Conservation (phyloP, 2,329 filamentous ascomycete species). For the Sclerotinia trifoliorum region DNA sequence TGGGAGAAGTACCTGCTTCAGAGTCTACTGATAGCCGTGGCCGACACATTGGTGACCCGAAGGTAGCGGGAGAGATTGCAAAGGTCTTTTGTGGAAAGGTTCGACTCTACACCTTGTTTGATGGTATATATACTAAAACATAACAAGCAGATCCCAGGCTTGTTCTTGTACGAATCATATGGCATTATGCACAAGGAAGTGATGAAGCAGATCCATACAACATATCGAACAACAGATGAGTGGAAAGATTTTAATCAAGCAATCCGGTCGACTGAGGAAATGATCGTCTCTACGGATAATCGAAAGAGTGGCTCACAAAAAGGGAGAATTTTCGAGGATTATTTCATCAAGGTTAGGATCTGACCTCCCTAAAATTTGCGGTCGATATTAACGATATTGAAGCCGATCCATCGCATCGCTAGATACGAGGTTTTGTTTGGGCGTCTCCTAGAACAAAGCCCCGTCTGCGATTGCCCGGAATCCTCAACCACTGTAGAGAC, state of each 20-base stretch:
- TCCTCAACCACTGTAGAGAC: slow-evolving; percentile 79
- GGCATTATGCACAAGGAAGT: slow-evolving; percentile 86
- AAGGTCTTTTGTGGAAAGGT: slow-evolving; percentile 61
- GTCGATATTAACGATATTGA: slow-evolving; percentile 21
- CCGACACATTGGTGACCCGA: slow-evolving; percentile 54
- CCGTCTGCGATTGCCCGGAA: slow-evolving; percentile 78
- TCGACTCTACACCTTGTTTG: slow-evolving; percentile 23
- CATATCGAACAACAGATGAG: slow-evolving; percentile 65
- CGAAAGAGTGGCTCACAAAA: slow-evolving; percentile 65
- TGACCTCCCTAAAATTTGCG: not conserved
- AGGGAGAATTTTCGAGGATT: slow-evolving; percentile 77
- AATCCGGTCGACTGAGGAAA: slow-evolving; percentile 76
- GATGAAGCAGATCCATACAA: slow-evolving; percentile 70
- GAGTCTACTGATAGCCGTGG: slow-evolving; percentile 46
- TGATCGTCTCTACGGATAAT: slow-evolving; percentile 67
- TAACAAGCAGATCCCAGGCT: slow-evolving; percentile 65
- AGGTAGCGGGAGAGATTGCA: slow-evolving; percentile 59
- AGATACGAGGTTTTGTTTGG: slow-evolving; percentile 86
- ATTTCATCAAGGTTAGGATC: slow-evolving; percentile 75
- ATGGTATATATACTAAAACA: not conserved
- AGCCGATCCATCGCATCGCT: slow-evolving; percentile 91
- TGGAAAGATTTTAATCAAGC: slow-evolving; percentile 83
- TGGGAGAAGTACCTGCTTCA: slow-evolving; percentile 40
- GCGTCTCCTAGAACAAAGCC: slow-evolving; percentile 79
- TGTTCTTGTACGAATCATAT: slow-evolving; percentile 89